Evolutionary conservation across 2,329 filamentous ascomycete genomes (phyloP), one percentile per base, ranked within the genome.

Genomic region (Apiospora hydei): DNA sequence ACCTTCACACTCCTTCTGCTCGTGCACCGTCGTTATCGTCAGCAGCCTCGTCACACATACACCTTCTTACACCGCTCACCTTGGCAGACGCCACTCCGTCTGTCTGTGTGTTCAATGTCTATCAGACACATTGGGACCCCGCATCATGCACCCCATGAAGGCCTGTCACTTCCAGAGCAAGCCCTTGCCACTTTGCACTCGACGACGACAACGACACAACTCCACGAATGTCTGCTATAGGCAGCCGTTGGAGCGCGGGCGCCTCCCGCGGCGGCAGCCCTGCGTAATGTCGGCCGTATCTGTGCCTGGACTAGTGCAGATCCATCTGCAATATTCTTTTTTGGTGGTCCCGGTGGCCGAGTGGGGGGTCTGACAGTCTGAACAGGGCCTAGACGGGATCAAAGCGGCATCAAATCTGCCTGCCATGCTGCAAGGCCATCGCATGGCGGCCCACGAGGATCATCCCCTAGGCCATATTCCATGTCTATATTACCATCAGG

Each of bases 261-360:
- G 46, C 46, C 46, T 49, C 46, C 46, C 46, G 24, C 53, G 24
- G 24, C 53, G 24, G 53, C 53, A 21, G 53, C 7, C 53, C 53
- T 38, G 30, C 18, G 53, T 18, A 38, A 61, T 61, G 53, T 61
- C 53, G 53, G 53, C 53, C 53, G 4, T 53, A 34, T 38, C 53
- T 61, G 18, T 38, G 53, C 30, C 10, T 21, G 57, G 30, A 26
- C 34, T 64, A 41, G 57, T 41, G 57, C 10, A 64, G 34, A 41
- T 64, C 57, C 57, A 64, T 64, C 30, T 64, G 34, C 57, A 64
- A 38, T 41, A 41, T 64, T 64, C 57, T 41, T 38, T 61, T 64
- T 64, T n/a, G 57, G 30, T 64, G 57, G 34, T 64, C 34, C 30
- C 7, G 5, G 57, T 64, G 51, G 57, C 26, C 26, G 26, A 30